Conservation (phyloP, 345 rosid genomes). For the Aurinia saxatilis region DNA sequence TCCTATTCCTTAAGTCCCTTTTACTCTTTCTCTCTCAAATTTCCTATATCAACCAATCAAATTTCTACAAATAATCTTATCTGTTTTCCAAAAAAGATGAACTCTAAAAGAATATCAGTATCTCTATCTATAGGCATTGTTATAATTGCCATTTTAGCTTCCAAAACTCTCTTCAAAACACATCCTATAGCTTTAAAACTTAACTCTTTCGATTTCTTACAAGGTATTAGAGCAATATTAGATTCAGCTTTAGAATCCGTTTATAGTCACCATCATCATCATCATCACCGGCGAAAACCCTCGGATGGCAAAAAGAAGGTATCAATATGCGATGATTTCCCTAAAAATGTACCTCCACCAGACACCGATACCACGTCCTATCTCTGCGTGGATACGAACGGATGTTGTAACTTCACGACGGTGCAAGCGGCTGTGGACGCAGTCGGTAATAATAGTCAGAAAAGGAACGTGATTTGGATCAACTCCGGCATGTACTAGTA, state of each 20-base stretch:
- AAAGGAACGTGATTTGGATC: slow-evolving; percentile 65
- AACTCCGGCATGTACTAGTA: slow-evolving; percentile 85
- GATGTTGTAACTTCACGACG: slow-evolving; percentile 82
- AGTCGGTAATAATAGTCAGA: slow-evolving; percentile 43
- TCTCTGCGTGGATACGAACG: slow-evolving; percentile 68
- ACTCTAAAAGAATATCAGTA: slow-evolving; percentile 21
- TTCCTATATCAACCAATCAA: background rate
- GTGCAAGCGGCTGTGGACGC: slow-evolving; percentile 79
- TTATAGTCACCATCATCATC: background rate
- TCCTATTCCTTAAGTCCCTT: slow-evolving; percentile 17
- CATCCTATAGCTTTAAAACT: background rate
- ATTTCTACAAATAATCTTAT: background rate
- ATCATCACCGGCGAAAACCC: slow-evolving; percentile 24
- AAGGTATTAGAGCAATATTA: background rate
- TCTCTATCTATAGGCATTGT: slow-evolving; percentile 32
- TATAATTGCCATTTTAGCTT: slow-evolving; percentile 35
- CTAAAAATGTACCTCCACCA: slow-evolving; percentile 51
- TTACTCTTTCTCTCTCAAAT: background rate
- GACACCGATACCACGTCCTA: slow-evolving; percentile 59
- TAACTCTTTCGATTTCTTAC: slow-evolving; percentile 11
- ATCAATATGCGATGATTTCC: slow-evolving; percentile 68
- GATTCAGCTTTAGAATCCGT: slow-evolving; percentile 13
- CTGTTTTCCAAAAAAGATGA: slow-evolving; percentile 22
- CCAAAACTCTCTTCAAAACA: slow-evolving; percentile 27
- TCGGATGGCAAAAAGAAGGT: slow-evolving; percentile 18